Percentiles rank a stretch among this genome's conserved stretches.
Conservation (phyloP, 192 early-diverging fungal genomes). For the Umbelopsis isabellina region DNA sequence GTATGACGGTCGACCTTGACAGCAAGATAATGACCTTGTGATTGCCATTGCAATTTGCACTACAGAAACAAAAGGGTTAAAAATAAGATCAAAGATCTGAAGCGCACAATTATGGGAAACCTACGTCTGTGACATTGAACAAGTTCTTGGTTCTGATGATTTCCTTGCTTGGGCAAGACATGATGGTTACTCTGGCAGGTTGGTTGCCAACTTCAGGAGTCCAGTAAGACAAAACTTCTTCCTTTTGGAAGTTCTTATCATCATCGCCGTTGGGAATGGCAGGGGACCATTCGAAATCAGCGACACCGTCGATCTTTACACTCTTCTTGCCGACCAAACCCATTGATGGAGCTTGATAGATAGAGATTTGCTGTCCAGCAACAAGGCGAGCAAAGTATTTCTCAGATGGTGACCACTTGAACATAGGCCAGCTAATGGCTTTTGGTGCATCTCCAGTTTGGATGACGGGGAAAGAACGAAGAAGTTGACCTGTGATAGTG, state of each 20-base stretch:
- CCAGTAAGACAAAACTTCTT: constrained; percentile 90
- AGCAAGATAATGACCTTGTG: constrained; percentile 84
- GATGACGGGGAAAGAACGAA: constrained; percentile 85
- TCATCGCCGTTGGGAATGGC: constrained; percentile 41
- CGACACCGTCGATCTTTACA: constrained; percentile 80
- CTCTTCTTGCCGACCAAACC: constrained; percentile 91
- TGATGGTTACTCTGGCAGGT: constrained; percentile 94
- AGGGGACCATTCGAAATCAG: constrained; percentile 81
- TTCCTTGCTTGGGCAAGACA: constrained; percentile 81
- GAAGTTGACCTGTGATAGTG: constrained; percentile 76
- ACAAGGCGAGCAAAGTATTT: constrained; percentile 92
- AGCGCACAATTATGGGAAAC: constrained; percentile 14
- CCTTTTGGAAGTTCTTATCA: constrained; percentile 45
- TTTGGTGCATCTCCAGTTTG: constrained; percentile 55
- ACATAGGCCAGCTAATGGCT: constrained; percentile 86
- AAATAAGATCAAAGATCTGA: neutral
- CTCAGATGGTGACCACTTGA: constrained; percentile 96
- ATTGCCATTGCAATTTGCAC: constrained; percentile 92
- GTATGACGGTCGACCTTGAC: constrained; percentile 90
- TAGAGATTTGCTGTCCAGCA: constrained; percentile 72
- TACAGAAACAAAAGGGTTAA: neutral
- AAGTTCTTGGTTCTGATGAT: constrained; percentile 96
- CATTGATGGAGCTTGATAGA: constrained; percentile 97
- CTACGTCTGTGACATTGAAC: constrained; percentile 84
- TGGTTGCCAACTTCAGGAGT: constrained; percentile 94